Evolutionary conservation across 2,329 filamentous ascomycete species (phyloP).

Genomic region (Arthrinium phaeospermum): DNA sequence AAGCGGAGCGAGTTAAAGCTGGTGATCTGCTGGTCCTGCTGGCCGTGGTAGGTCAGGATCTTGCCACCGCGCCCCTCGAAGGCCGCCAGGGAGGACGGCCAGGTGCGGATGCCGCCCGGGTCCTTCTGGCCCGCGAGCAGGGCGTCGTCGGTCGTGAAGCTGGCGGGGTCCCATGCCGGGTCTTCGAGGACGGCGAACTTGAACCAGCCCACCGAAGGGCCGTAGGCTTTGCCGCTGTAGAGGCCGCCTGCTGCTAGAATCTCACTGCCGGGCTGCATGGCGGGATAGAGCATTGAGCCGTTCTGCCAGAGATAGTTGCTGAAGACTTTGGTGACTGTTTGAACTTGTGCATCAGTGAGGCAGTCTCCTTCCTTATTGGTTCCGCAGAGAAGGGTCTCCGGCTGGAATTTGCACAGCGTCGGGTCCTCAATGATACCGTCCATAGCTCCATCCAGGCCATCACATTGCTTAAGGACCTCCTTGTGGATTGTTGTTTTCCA

Average conservation of each 20-base stretch:
- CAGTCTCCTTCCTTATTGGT: slow-evolving; percentile 41
- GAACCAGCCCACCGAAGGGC: slow-evolving; percentile 53
- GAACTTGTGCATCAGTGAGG: slow-evolving; percentile 48
- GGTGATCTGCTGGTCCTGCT: slow-evolving; percentile 50
- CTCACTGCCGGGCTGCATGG: slow-evolving; percentile 54
- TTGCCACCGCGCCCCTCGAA: slow-evolving; percentile 46
- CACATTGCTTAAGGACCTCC: slow-evolving; percentile 45
- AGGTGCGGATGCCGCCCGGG: slow-evolving; percentile 31
- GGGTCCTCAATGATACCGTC: slow-evolving; percentile 50
- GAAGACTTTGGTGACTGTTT: slow-evolving; percentile 49
- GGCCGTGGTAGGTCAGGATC: slow-evolving; percentile 46
- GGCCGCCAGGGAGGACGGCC: slow-evolving; percentile 44
- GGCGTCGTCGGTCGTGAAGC: slow-evolving; percentile 43
- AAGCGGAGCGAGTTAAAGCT: slow-evolving; percentile 51
- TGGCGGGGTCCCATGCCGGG: slow-evolving; percentile 45
- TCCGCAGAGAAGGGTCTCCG: slow-evolving; percentile 41
- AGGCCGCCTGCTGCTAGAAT: slow-evolving; percentile 43
- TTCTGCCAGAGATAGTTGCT: slow-evolving; percentile 47
- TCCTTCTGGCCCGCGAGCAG: slow-evolving; percentile 26
- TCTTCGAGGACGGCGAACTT: slow-evolving; percentile 52
- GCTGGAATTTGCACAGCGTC: slow-evolving; percentile 42
- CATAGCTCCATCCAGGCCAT: slow-evolving; percentile 45
- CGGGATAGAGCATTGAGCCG: slow-evolving; percentile 54
- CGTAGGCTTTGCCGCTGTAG: slow-evolving; percentile 46
- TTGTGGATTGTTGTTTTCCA: slow-evolving; percentile 42